Percentiles rank a stretch among this genome's conserved stretches.
phyloP scores from a whole-genome alignment of 2,329 filamentous ascomycete species.

The Penicillium sp. region DNA sequence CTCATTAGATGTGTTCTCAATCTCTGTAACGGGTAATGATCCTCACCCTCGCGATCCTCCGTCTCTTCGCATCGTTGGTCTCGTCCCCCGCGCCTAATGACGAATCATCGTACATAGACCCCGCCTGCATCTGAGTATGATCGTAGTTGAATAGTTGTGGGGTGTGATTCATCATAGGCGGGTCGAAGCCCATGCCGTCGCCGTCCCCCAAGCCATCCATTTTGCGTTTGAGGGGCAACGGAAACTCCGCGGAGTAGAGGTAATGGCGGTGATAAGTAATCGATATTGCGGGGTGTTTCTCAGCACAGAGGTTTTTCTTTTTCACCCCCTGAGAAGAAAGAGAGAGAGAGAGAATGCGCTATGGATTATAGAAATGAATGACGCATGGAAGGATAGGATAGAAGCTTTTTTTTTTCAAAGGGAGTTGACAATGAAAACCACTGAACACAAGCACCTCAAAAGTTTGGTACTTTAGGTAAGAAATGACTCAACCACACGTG shows the following conservation, averaged over 20 bases:
- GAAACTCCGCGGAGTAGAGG: slow-evolving; percentile 23
- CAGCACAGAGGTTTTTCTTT: slow-evolving; percentile 3
- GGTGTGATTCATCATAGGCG: slow-evolving; percentile 60
- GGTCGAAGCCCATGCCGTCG: slow-evolving; percentile 45
- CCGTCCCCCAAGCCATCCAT: slow-evolving; percentile 42
- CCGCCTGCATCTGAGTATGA: slow-evolving; percentile 54
- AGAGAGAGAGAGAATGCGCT: slow-evolving; percentile 1
- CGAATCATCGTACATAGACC: slow-evolving; percentile 47
- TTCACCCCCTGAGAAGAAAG: slow-evolving; percentile 8
- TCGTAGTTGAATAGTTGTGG: slow-evolving; percentile 71
- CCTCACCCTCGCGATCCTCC: slow-evolving; percentile 81
- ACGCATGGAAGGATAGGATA: slow-evolving; percentile 17
- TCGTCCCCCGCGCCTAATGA: slow-evolving; percentile 48
- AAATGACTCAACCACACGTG: slow-evolving; percentile 9
- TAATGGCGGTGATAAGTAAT: slow-evolving; percentile 18
- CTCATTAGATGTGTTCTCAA: slow-evolving; percentile 11
- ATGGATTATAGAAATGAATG: slow-evolving; percentile 9
- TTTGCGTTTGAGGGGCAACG: slow-evolving; percentile 12
- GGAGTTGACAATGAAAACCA: background rate
- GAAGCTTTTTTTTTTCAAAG: background rate
- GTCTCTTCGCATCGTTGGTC: slow-evolving; percentile 78
- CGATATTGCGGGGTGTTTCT: slow-evolving; percentile 20
- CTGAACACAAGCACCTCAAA: background rate
- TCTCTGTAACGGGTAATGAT: background rate
- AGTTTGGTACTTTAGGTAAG: slow-evolving; percentile 3